Evolutionary conservation across 176 grass and related monocot species (phyloP), one percentile per base, ranked within the genome.

Genomic region (Hyparrhenia diplandra): DNA sequence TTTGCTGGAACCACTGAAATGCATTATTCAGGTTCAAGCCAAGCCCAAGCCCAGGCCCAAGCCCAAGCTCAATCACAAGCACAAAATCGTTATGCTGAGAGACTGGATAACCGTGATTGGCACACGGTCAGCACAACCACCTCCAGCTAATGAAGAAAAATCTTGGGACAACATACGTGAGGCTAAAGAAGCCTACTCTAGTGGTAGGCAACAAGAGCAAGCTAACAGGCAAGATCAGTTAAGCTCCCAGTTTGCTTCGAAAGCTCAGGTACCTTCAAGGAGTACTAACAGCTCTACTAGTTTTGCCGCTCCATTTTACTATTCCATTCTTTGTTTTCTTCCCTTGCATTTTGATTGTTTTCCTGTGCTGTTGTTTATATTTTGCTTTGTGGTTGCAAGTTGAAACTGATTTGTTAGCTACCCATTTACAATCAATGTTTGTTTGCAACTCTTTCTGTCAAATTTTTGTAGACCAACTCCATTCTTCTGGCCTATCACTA

Each of bases 51-150:
- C 67, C 67, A 57, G 23, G 54, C 37, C 66, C 67, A 58, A 58
- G 54, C 73, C 13, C 81, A 78, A 64, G 5, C 81, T 13, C 87
- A 88, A 91, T 37, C 63, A 34, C 95, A 80, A 82, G 11, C 86
- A 28, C 79, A 82, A 2, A 91, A 82, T 86, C 88, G 89, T 21
- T 99, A 93, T 83, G 71, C 80, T 49, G 92, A 95, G 80, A 81
- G n/a, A n/a, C n/a, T 88, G 59, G 96, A 99, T 40, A 90, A 74
- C 42, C 90, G 92, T 88, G 92, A 95, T 73, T 99, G 96, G 96
- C 96, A 87, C 82, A 67, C 92, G 90, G 27, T 80, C 88, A 54
- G 85, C 68, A 60, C 89, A 85, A 76, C 58, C 71, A n/a, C 67
- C 87, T 20, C 25, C 77, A 24, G 73, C 76, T n/a, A 69, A 36